Conservation (phyloP, 2,329 filamentous ascomycete species). For the Immersiporthe knoxdaviesiana region DNA sequence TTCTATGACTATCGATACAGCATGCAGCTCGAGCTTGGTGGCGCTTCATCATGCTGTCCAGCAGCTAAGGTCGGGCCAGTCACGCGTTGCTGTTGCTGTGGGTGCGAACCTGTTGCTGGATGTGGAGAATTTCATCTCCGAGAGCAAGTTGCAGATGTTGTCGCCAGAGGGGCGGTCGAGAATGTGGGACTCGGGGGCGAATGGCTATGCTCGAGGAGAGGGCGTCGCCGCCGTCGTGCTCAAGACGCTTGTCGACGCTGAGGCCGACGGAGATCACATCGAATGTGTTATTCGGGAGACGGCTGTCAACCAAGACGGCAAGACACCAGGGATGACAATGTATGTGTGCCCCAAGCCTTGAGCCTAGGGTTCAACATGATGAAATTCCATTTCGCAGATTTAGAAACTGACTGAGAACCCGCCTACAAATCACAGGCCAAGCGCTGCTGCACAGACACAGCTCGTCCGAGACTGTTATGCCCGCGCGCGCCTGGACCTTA, state of each 20-base stretch:
- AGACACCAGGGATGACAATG: conserved; percentile 51
- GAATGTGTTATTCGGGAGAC: conserved; percentile 47
- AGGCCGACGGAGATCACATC: conserved; percentile 48
- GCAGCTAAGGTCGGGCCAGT: conserved; percentile 38
- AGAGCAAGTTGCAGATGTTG: conserved; percentile 43
- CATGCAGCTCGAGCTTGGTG: conserved; percentile 46
- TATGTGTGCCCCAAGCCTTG: not conserved
- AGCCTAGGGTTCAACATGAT: no score
- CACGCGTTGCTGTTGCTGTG: conserved; percentile 39
- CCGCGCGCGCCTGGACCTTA: conserved; percentile 41
- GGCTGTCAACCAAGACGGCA: conserved; percentile 49
- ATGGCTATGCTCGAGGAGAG: conserved; percentile 58
- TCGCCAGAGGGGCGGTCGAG: conserved; percentile 42
- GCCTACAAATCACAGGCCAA: conserved; percentile 41
- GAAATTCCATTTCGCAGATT: no score
- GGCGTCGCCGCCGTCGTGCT: conserved; percentile 51
- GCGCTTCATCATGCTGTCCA: conserved; percentile 41
- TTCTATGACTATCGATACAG: conserved; percentile 49
- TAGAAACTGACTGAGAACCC: no score
- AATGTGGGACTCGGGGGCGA: conserved; percentile 50
- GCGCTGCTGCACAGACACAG: conserved; percentile 41
- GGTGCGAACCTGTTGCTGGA: conserved; percentile 42
- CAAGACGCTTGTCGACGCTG: conserved; percentile 49
- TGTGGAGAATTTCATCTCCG: conserved; percentile 37
- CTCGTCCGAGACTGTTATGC: conserved; percentile 46